A percentile compares a stretch with the other conserved stretches of the same genome.
These are phyloP conservation scores for Shiraia bambusicola DNA, from an alignment of 2,329 filamentous ascomycete species.

Conservation along the genomic window DNA sequence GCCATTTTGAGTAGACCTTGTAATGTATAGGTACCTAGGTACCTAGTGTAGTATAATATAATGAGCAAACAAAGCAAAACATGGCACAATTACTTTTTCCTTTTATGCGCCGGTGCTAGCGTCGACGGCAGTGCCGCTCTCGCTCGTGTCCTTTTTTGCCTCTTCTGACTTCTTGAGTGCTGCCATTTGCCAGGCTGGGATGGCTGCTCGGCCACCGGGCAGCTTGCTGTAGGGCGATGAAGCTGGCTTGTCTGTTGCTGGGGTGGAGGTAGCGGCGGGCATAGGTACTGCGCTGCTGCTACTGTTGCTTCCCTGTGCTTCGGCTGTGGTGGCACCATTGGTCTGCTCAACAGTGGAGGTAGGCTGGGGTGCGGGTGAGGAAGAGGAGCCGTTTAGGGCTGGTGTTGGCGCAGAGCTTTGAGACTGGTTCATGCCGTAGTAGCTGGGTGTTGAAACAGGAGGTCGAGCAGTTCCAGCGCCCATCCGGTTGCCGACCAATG, in stretches of 20 bases:
- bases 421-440: slow-evolving; percentile 26
- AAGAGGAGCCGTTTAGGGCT: slow-evolving; percentile 29
- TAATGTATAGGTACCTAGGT: slow-evolving; percentile 6
- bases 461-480: slow-evolving; percentile 34
- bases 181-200: slow-evolving; percentile 58
- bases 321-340: slow-evolving; percentile 14
- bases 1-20: too few relatives aligned
- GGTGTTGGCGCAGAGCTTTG: slow-evolving; percentile 24
- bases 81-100: too few relatives aligned
- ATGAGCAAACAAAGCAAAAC: too few relatives aligned
- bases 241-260: slow-evolving; percentile 32
- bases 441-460: slow-evolving; percentile 22
- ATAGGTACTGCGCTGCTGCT: slow-evolving; percentile 10
- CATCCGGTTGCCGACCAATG: slow-evolving; percentile 70
- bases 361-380: slow-evolving; percentile 19
- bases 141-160: slow-evolving; percentile 47
- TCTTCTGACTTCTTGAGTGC: slow-evolving; percentile 51
- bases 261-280: slow-evolving; percentile 18
- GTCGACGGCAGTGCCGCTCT: slow-evolving; percentile 41
- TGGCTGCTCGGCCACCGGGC: slow-evolving; percentile 46
- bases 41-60: slow-evolving; percentile 2
- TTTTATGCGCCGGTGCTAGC: slow-evolving; percentile 30
- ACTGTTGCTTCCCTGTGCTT: slow-evolving; percentile 25
- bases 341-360: slow-evolving; percentile 23
- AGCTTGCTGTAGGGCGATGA: slow-evolving; percentile 36